Percentiles rank a stretch among this genome's conserved stretches.
Evolutionary conservation across 2,329 filamentous ascomycete genomes (phyloP).

Genomic region (Fusarium newnesense): DNA sequence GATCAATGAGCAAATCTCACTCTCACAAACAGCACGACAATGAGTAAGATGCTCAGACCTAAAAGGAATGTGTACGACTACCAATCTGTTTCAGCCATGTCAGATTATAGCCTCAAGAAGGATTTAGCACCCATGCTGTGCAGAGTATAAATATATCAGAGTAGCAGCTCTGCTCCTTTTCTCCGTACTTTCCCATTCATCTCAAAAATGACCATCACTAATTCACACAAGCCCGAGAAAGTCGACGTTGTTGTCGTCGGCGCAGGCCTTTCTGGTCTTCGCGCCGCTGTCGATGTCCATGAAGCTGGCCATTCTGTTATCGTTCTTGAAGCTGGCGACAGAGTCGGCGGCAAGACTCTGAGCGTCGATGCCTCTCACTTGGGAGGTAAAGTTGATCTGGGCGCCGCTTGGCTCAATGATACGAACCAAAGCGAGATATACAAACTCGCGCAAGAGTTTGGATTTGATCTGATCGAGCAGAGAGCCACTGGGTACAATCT

Average conservation of each 20-base stretch:
- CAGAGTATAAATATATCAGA: background rate
- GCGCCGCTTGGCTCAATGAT: constrained; percentile 43
- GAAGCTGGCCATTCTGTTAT: constrained; percentile 50
- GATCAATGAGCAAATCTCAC: constrained; percentile 7
- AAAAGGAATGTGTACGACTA: background rate
- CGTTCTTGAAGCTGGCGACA: constrained; percentile 59
- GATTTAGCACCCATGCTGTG: background rate
- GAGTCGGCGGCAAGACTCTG: constrained; percentile 59
- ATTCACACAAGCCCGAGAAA: background rate
- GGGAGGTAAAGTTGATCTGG: constrained; percentile 31
- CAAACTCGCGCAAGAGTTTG: constrained; percentile 27
- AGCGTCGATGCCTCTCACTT: constrained; percentile 6
- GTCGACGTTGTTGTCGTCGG: constrained; percentile 34
- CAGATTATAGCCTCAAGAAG: constrained; percentile 17
- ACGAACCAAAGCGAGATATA: constrained; percentile 35
- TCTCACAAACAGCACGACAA: background rate
- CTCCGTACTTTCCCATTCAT: background rate
- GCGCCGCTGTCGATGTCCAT: constrained; percentile 48
- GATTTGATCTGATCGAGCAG: constrained; percentile 33
- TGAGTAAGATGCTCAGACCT: background rate
- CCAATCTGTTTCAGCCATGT: background rate
- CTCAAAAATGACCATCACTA: constrained; percentile 6
- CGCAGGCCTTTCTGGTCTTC: constrained; percentile 48
- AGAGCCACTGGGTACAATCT: constrained; percentile 18
- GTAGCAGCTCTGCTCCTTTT: background rate